Evolutionary conservation across 1,139 yeast species (phyloP).

Genomic region (Saccharomyces hybrid): DNA sequence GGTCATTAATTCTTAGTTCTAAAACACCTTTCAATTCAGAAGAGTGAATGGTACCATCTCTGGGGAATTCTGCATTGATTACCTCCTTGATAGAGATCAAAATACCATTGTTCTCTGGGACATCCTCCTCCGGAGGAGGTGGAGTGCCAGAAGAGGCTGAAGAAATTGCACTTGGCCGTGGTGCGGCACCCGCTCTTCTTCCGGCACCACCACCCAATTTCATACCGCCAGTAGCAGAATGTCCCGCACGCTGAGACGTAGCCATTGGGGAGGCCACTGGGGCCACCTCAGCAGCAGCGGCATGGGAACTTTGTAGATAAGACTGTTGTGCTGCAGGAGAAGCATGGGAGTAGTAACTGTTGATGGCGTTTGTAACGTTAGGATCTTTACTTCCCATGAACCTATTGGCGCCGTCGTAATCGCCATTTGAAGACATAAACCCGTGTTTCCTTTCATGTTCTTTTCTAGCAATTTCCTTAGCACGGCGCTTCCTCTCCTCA

Average conservation of each 20-base stretch:
- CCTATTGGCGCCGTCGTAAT: conserved; percentile 14
- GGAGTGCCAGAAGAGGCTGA: conserved; percentile 16
- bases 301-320: conserved; percentile 21
- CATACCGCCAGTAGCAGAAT: conserved; percentile 14
- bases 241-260: conserved; percentile 12
- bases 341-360: conserved; percentile 33
- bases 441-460: conserved; percentile 60
- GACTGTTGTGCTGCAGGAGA: conserved; percentile 33
- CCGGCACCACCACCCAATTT: conserved; percentile 24
- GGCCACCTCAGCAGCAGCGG: conserved; percentile 1
- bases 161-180: conserved; percentile 21
- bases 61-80: conserved; percentile 63
- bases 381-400: conserved; percentile 27
- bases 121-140: conserved; percentile 18
- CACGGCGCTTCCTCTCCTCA: conserved; percentile 93
- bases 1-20: conserved; percentile 76
- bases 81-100: conserved; percentile 72
- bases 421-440: conserved; percentile 15
- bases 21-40: conserved; percentile 88
- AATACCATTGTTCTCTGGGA: conserved; percentile 58
- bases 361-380: conserved; percentile 29
- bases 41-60: conserved; percentile 72
- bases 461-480: conserved; percentile 86
- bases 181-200: conserved; percentile 15
- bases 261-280: neutral